phyloP scores from a whole-genome alignment of 345 rosid species.

The Mangifera indica region DNA sequence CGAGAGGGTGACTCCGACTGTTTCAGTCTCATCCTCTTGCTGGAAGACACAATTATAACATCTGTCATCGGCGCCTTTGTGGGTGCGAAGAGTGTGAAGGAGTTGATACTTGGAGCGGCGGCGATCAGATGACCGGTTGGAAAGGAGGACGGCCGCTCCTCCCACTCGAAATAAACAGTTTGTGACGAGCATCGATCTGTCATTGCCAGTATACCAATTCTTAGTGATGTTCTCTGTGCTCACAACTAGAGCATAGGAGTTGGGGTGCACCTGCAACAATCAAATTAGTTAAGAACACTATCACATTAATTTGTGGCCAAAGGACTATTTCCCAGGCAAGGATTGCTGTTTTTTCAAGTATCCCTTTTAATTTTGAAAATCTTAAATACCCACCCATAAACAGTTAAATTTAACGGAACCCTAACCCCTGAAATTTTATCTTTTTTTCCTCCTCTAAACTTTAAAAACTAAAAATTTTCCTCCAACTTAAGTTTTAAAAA shows the following conservation, averaged over 20 bases:
- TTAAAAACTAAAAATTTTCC: too few relatives aligned
- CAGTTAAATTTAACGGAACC: too few relatives aligned
- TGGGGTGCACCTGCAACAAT: constrained; percentile 36
- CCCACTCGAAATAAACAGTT: constrained; percentile 60
- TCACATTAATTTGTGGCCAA: too few relatives aligned
- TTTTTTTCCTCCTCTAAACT: too few relatives aligned
- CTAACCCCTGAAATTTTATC: too few relatives aligned
- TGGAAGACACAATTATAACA: constrained; percentile 51
- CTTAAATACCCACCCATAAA: too few relatives aligned
- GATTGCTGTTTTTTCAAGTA: too few relatives aligned
- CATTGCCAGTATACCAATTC: constrained; percentile 50
- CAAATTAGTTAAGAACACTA: too few relatives aligned
- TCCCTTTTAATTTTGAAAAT: too few relatives aligned
- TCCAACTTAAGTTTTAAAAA: too few relatives aligned
- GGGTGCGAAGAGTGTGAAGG: constrained; percentile 53
- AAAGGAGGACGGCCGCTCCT: constrained; percentile 54
- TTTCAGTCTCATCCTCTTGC: constrained; percentile 46
- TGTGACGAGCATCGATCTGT: constrained; percentile 56
- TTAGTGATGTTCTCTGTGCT: constrained; percentile 55
- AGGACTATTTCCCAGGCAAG: too few relatives aligned
- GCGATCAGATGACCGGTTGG: constrained; percentile 43
- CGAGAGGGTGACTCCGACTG: constrained; percentile 48
- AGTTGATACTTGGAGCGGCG: constrained; percentile 50
- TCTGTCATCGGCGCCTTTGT: constrained; percentile 52
- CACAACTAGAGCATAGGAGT: constrained; percentile 56